phyloP scores from a whole-genome alignment of 495 filamentous ascomycete genomes.

The Cryomyces minteri region DNA sequence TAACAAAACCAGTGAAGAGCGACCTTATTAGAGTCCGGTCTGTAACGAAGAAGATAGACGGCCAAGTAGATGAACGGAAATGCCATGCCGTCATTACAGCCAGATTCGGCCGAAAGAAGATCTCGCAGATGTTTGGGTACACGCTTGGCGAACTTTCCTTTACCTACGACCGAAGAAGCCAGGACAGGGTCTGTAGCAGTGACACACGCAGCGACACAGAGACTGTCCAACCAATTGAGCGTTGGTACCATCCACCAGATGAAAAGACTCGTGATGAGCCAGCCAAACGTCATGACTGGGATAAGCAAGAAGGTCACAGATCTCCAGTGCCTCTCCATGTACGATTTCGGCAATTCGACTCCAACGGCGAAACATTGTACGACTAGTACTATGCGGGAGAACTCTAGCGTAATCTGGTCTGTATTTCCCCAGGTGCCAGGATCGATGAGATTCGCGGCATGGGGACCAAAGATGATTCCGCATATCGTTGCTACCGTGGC shows the following conservation, averaged over 20 bases:
- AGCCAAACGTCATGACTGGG: constrained; percentile 95
- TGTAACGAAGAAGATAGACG: constrained; percentile 71
- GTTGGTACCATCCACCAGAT: constrained; percentile 75
- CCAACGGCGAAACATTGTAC: constrained; percentile 99
- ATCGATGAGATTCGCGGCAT: constrained; percentile 81
- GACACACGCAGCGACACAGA: constrained; percentile 78
- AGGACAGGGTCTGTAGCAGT: constrained; percentile 97
- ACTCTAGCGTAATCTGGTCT: constrained; percentile 92
- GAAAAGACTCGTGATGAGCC: constrained; percentile 87
- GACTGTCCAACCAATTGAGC: constrained; percentile 73
- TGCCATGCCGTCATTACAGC: constrained; percentile 99
- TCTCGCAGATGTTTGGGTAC: constrained; percentile 96
- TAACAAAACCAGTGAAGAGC: constrained; percentile 76
- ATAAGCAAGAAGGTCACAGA: constrained; percentile 77
- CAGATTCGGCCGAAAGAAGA: constrained; percentile 87
- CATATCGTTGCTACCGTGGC: constrained; percentile 92
- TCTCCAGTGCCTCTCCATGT: constrained; percentile 97
- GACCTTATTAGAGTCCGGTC: constrained; percentile 45
- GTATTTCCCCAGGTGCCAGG: constrained; percentile 76
- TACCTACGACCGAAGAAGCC: constrained; percentile 94
- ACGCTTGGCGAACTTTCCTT: constrained; percentile 94
- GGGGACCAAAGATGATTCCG: constrained; percentile 92
- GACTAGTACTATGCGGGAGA: constrained; percentile 90
- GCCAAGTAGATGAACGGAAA: constrained; percentile 96
- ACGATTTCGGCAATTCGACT: constrained; percentile 89